A percentile compares a stretch with the other conserved stretches of the same genome.
Conservation (phyloP, 2,329 filamentous ascomycete genomes). For the Fusarium multiceps region DNA sequence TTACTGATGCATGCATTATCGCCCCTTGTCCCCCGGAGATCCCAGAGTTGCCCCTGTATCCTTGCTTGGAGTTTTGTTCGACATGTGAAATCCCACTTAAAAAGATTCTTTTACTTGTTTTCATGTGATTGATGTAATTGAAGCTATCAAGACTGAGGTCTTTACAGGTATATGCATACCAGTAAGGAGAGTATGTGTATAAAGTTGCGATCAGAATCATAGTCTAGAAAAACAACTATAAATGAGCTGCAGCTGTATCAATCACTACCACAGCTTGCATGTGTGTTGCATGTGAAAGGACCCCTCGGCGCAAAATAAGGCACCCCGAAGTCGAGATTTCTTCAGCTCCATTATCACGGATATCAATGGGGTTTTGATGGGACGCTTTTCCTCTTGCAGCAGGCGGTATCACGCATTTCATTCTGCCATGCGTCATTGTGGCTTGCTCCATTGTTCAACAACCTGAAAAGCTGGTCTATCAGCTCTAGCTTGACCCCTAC, state of each 20-base stretch:
- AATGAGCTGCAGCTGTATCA: background rate
- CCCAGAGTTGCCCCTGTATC: constrained; percentile 34
- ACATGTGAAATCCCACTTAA: constrained; percentile 42
- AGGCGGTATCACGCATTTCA: constrained; percentile 42
- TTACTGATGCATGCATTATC: constrained; percentile 38
- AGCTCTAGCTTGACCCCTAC: constrained; percentile 26
- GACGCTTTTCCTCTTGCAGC: constrained; percentile 39
- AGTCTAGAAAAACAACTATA: background rate
- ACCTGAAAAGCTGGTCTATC: constrained; percentile 40
- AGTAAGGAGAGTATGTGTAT: too few species aligned
- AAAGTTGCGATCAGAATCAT: background rate
- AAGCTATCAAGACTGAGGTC: background rate
- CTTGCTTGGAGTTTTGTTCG: constrained; percentile 23
- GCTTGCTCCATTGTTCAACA: constrained; percentile 47
- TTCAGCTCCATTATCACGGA: constrained; percentile 30
- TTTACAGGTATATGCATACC: background rate
- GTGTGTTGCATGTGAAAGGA: constrained; percentile 28
- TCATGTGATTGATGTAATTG: constrained; percentile 8
- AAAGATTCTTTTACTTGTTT: background rate
- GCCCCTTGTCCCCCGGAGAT: constrained; percentile 31
- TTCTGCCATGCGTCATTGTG: constrained; percentile 48
- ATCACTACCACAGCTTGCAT: constrained; percentile 26
- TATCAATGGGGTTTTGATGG: constrained; percentile 45
- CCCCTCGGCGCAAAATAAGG: constrained; percentile 32
- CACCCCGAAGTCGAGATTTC: constrained; percentile 20